Conservation (phyloP, 768 basidiomycete species). For the Krasilnikovozyma curviuscula region DNA sequence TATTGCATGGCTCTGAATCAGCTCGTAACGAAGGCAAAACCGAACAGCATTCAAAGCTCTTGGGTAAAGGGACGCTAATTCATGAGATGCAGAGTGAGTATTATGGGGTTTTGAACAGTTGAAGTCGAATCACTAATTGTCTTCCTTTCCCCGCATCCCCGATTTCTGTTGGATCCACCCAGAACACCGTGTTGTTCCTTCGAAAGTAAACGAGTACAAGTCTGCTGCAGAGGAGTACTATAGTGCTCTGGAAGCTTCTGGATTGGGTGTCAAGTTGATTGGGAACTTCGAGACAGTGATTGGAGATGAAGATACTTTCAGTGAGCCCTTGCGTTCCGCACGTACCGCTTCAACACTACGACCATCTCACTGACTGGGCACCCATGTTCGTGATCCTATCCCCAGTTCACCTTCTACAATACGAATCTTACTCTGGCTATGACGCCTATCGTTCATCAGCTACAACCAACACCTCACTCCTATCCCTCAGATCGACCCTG, state of each 20-base stretch:
- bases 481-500: conserved; percentile 35
- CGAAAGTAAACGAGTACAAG: conserved; percentile 64
- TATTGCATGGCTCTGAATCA: conserved; percentile 84
- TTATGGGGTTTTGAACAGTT: neutral
- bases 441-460: neutral
- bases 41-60: conserved; percentile 65
- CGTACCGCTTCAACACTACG: neutral
- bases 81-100: conserved; percentile 69
- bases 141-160: neutral
- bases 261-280: conserved; percentile 40
- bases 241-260: neutral
- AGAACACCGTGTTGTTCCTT: conserved; percentile 77
- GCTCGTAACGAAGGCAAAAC: conserved; percentile 65
- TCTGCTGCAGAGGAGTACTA: conserved; percentile 49
- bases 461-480: conserved; percentile 4
- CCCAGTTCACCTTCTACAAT: neutral
- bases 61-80: conserved; percentile 84
- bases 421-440: neutral
- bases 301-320: conserved; percentile 74
- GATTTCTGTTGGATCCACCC: neutral
- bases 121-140: neutral
- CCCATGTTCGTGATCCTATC: neutral
- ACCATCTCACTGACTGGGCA: neutral
- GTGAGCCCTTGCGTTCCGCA: conserved; percentile 23
- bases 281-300: conserved; percentile 85